Evolutionary conservation across 2,329 filamentous ascomycete species (phyloP), one percentile per base, ranked within the genome.

Genomic region (Exophiala mesophila): DNA sequence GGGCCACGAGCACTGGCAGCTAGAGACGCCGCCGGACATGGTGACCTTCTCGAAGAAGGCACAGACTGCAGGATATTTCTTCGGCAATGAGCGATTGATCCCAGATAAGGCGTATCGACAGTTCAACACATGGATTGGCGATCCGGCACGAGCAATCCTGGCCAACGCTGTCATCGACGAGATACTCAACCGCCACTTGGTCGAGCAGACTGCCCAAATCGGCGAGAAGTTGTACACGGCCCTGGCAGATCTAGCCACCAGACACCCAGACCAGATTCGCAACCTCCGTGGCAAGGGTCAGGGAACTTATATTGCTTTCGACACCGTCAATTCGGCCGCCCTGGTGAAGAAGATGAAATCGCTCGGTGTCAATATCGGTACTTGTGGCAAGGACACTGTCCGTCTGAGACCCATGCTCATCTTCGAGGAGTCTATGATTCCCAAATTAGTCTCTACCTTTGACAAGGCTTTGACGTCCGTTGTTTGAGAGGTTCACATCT

Each of bases 101-200:
- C 88, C 88, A 50, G 94, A 94, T 73, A 89, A 89, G 76, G 85
- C 89, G 4, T 95, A 94, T 74, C 82, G 88, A 49, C 88, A 95
- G 69, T 95, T 95, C 76, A 95, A 95, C 75, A 95, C 88, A 36
- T 95, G 88, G 88, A 94, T 95, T 83, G 88, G 88, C 58, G 88
- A 95, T 69, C 88, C 88, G 12, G 82, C 84, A 10, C 82, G 87
- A 47, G 87, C 85, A 12, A 71, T 95, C 47, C 75, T 95, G 54
- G 94, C 94, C 82, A 80, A 85, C 51, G 83, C 80, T 59, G 94
- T 95, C 68, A 78, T 90, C 60, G 68, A 85, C 45, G 88, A 95
- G 70, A 82, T 94, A 43, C 72, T 88, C 65, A 72, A 79, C 37
- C 72, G 85, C 44, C 77, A 83, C 57, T 76, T 95, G n/a, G 86